Evolutionary conservation across 1,139 yeast genomes (phyloP), one percentile per base, ranked within the genome.

Genomic region (Yamadazyma kanchanaburiensis): DNA sequence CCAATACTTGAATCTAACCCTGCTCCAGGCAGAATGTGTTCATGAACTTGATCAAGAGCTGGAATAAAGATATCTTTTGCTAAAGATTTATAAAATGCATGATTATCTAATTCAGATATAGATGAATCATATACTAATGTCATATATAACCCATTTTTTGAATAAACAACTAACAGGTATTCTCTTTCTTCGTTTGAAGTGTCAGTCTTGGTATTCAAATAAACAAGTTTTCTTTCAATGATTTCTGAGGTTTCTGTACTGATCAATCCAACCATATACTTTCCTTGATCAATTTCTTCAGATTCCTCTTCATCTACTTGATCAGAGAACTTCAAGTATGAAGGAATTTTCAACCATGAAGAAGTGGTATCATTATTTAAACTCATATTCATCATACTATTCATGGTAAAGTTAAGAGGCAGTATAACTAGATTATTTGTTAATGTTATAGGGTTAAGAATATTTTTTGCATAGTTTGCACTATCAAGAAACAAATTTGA

Each of bases 331-430:
- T 30, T 24, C 20, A 34, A 38, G 32, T 53, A 45, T 15, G 51
- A 48, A 2, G 63, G 61, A 20, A 57, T 41, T 22, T 54, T 39
- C 24, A 55, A 33, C 65, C 65, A 51, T 33, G 47, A 16, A 20
- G 24, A 25, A 10, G 33, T n/a, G n/a, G n/a, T n/a, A 10, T 22
- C 22, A 1, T 18, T 9, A 6, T 23, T 22, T 17, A 31, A 12
- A n/a, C 25, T 28, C 11, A 53, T 26, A 15, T 44, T 53, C 37
- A 46, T 50, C 49, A 66, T 52, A 19, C 63, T 61, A 30, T 53
- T 60, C 30, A 66, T 51, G 1, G 72, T 64, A 26, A 50, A 55
- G 33, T 53, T 60, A 9, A 66, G 37, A 0, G 74, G 73, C 58
- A 52, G 63, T 9, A 64, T 55, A 6, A 65, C 64, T 29, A 64